Evolutionary conservation across 2,329 filamentous ascomycete species (phyloP).

Genomic region (Aspergillus transmontanensis): DNA sequence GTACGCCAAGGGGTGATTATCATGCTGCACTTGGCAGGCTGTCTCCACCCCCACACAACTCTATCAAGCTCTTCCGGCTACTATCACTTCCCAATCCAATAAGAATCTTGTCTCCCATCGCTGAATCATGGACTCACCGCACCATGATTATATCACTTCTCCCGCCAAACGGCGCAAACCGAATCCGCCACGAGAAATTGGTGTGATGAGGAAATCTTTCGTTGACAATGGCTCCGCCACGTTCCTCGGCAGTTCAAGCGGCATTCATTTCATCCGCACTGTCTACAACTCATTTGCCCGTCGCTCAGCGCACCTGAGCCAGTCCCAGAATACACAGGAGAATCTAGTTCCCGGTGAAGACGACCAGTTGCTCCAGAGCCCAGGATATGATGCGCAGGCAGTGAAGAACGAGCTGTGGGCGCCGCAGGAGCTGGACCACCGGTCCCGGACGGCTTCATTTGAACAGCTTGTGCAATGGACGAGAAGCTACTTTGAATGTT

Average conservation of each 20-base stretch:
- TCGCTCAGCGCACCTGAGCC: conserved; percentile 32
- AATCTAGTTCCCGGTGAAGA: conserved; percentile 60
- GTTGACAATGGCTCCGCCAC: conserved; percentile 51
- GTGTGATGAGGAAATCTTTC: conserved; percentile 55
- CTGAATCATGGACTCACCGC: conserved; percentile 9
- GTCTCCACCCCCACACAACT: background rate
- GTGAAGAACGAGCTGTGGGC: conserved; percentile 16
- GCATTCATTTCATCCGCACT: conserved; percentile 61
- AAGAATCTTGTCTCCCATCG: background rate
- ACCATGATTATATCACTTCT: conserved; percentile 14
- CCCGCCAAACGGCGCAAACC: conserved; percentile 33
- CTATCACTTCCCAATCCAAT: background rate
- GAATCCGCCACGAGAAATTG: conserved; percentile 43
- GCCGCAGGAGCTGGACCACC: conserved; percentile 38
- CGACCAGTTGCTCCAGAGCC: conserved; percentile 45
- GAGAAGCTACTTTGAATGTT: conserved; percentile 58
- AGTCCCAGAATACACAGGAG: conserved; percentile 34
- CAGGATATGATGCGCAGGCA: conserved; percentile 11
- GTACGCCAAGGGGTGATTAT: background rate
- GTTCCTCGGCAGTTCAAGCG: conserved; percentile 61
- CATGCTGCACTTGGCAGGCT: background rate
- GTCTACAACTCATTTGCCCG: conserved; percentile 55
- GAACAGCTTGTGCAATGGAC: conserved; percentile 55
- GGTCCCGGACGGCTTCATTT: conserved; percentile 43
- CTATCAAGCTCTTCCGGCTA: background rate